Base-by-base conservation (phyloP, 2,329 filamentous ascomycete species). In the Colletotrichum karsti region DNA sequence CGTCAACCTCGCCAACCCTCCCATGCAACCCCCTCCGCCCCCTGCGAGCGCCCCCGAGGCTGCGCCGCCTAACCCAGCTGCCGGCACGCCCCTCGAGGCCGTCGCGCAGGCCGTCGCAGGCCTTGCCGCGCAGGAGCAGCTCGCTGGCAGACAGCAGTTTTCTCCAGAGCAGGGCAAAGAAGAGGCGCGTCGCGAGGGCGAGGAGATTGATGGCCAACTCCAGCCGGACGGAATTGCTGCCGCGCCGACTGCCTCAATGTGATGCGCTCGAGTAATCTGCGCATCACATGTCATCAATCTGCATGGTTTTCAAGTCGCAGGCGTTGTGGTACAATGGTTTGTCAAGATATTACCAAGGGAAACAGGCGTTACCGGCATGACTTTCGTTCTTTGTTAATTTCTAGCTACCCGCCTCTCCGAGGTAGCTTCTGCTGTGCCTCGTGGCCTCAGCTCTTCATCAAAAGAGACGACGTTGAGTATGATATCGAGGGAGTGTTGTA, bases 1-100 rank as follows among this genome's bases (percentile, higher is more conserved):
- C 72, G 87, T 97, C 71, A 93, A 93, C 74, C 83, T 97, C 28
- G 84, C 81, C 57, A 85, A 87, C 65, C 85, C 88, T 26, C 59
- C 55, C 67, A 74, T 61, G 33, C 76, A 77, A 42, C 78, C 72
- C 59, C 76, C 77, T 9, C 44, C 60, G 71, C 7, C 64, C 71
- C 33, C 72, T 7, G 20, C 69, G 26, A 58, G 61, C 24, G 59
- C 44, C 13, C 51, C 71, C 7, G 63, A 56, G 26, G 18, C 56
- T 12, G 30, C 54, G 39, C 56, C 71, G 20, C 55, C 46, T 10
- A 62, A 63, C 37, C 42, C 68, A 7, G 76, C 77, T 1, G 76
- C 75, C 8, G 75, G 77, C 3, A 78, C 80, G 3, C 79, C 83
- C 1, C 77, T 87, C 6, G 85, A 85, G 46, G 83, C 82, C 3